Evolutionary conservation across 2,329 filamentous ascomycete genomes (phyloP).

Genomic region (Diaporthe helianthi): DNA sequence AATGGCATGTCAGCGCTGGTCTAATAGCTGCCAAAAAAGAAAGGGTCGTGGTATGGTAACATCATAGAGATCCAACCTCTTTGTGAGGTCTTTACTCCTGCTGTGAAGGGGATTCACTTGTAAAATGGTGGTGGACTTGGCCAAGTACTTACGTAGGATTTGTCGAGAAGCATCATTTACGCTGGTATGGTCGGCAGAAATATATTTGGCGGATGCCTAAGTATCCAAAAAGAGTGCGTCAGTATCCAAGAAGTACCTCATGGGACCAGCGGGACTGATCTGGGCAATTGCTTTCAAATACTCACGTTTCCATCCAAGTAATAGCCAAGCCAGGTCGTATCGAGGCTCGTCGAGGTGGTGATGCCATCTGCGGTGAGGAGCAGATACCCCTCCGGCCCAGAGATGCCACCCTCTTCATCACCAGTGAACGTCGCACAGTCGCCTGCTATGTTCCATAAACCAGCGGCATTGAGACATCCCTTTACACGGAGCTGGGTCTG

Average conservation of each 20-base stretch:
- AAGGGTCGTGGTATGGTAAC: no score
- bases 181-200: background rate
- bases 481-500: slow-evolving; percentile 18
- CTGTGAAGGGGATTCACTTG: no score
- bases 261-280: background rate
- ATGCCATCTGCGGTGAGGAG: background rate
- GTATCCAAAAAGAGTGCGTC: background rate
- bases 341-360: background rate
- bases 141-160: background rate
- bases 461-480: background rate
- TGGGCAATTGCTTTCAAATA: no score
- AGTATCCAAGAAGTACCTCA: background rate
- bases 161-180: background rate
- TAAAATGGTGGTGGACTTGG: background rate
- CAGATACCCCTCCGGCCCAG: background rate
- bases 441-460: background rate
- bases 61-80: no score
- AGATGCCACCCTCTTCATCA: background rate
- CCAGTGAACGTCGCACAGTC: slow-evolving; percentile 4
- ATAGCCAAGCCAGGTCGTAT: slow-evolving; percentile 13
- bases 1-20: background rate
- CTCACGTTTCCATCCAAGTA: slow-evolving; percentile 11
- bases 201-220: slow-evolving; percentile 1
- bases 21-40: background rate
- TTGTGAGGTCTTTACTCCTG: background rate